Percentiles rank a stretch among this genome's conserved stretches.
These are phyloP conservation scores for Botryotinia calthae DNA, from an alignment of 2,329 filamentous ascomycete species.

Conservation along the genomic window DNA sequence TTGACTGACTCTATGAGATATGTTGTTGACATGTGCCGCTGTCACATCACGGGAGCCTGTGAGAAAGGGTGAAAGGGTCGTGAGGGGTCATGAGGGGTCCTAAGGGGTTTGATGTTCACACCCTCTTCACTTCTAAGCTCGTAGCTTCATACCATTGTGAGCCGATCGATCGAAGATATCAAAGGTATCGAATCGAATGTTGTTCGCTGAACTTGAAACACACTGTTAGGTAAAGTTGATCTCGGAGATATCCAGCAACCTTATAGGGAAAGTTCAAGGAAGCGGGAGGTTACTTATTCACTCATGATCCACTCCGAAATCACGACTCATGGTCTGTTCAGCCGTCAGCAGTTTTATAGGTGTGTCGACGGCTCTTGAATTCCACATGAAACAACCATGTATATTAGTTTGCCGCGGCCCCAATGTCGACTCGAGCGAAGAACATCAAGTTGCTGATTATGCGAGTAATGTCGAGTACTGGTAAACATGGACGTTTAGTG, in stretches of 20 bases:
- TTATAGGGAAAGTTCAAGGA: not conserved
- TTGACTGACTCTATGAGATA: not conserved
- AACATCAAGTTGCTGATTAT: not conserved
- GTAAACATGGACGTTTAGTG: not conserved
- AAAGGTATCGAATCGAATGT: not conserved
- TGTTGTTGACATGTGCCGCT: not conserved
- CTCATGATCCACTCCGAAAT: not conserved
- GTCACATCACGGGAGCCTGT: not conserved
- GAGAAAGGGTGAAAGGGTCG: not conserved
- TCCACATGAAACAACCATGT: not conserved
- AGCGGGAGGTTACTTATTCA: not conserved
- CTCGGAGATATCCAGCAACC: conserved; percentile 6
- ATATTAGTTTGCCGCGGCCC: not conserved
- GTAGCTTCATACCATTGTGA: not conserved
- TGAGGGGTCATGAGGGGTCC: not conserved
- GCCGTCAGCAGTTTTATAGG: not conserved
- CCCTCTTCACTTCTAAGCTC: not conserved
- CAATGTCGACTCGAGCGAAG: not conserved
- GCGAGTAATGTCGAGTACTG: not conserved
- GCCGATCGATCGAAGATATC: not conserved
- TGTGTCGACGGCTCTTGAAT: not conserved
- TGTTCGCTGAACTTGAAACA: not conserved
- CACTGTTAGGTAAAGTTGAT: not conserved
- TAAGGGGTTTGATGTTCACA: not conserved
- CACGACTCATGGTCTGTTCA: not conserved